These are phyloP conservation scores for Cucumis cinereus DNA, from an alignment of 306 rosid genomes.

Conservation along the genomic window DNA sequence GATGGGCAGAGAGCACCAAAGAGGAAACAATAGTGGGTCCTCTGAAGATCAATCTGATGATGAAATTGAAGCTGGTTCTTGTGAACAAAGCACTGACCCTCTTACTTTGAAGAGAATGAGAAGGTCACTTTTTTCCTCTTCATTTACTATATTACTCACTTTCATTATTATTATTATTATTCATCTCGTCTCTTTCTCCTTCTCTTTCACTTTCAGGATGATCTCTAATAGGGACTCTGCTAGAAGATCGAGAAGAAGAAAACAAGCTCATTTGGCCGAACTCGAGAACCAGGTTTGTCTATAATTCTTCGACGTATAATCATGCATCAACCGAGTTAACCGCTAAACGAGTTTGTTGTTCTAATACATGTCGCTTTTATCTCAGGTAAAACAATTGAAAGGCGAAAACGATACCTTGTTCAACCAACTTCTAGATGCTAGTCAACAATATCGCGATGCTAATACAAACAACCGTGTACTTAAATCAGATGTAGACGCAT, in stretches of 20 bases:
- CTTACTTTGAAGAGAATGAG: conserved; percentile 37
- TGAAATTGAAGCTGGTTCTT: conserved; percentile 45
- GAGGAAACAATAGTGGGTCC: conserved; percentile 49
- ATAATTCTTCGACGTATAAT: background rate
- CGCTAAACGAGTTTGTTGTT: background rate
- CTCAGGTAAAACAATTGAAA: conserved; percentile 59
- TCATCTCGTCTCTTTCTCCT: background rate
- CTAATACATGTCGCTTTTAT: background rate
- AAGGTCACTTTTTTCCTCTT: conserved; percentile 28
- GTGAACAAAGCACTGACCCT: conserved; percentile 52
- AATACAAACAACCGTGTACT: conserved; percentile 67
- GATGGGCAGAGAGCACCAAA: conserved; percentile 30
- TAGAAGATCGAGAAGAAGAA: conserved; percentile 73
- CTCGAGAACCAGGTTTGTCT: conserved; percentile 58
- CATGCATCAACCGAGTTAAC: background rate
- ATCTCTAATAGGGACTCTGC: conserved; percentile 75
- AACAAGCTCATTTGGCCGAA: conserved; percentile 54
- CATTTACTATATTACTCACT: background rate
- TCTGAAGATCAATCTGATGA: conserved; percentile 70
- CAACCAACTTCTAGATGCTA: conserved; percentile 45
- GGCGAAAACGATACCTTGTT: conserved; percentile 45
- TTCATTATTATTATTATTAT: background rate
- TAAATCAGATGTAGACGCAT: conserved; percentile 75
- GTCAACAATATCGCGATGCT: conserved; percentile 62
- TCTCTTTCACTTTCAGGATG: conserved; percentile 35